A percentile compares a stretch with the other conserved stretches of the same genome.
phyloP scores from a whole-genome alignment of 2,329 filamentous ascomycete genomes.

The Cladosporium sp. region DNA sequence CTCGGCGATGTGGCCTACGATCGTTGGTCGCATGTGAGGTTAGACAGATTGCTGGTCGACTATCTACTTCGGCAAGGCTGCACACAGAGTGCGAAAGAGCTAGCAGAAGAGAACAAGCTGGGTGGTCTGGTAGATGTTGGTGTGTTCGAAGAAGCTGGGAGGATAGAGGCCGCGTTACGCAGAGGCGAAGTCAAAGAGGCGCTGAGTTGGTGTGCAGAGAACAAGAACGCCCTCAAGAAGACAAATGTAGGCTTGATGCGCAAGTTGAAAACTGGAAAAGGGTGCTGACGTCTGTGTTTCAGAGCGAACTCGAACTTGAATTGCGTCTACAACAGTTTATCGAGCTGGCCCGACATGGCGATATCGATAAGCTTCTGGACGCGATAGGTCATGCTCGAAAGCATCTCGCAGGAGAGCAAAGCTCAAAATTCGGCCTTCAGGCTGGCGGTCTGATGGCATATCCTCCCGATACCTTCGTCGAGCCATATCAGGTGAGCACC shows the following conservation, averaged over 20 bases:
- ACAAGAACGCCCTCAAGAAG: conserved; percentile 89
- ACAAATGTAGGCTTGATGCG: conserved; percentile 63
- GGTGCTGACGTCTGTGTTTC: conserved; percentile 22
- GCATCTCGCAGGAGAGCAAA: conserved; percentile 70
- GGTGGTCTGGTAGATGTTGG: conserved; percentile 83
- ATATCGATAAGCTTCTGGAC: conserved; percentile 67
- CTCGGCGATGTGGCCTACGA: conserved; percentile 94
- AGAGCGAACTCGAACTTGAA: conserved; percentile 89
- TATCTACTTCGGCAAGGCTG: conserved; percentile 87
- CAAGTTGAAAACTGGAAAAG: not conserved
- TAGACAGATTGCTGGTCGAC: conserved; percentile 88
- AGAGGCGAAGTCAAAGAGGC: conserved; percentile 73
- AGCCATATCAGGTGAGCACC: conserved; percentile 60
- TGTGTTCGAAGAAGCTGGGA: conserved; percentile 80
- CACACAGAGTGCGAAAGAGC: conserved; percentile 69
- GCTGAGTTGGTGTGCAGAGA: conserved; percentile 87
- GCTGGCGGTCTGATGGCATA: conserved; percentile 83
- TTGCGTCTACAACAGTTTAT: conserved; percentile 93
- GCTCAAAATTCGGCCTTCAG: conserved; percentile 68
- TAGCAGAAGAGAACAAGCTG: conserved; percentile 76
- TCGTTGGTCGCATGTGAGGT: conserved; percentile 76
- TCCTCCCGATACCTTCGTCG: conserved; percentile 60
- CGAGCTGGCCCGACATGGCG: conserved; percentile 74
- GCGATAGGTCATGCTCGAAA: conserved; percentile 82
- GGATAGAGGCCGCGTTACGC: conserved; percentile 72